These are phyloP conservation scores for Fonsecaea pedrosoi DNA, from an alignment of 2,329 filamentous ascomycete species.

Conservation along the genomic window DNA sequence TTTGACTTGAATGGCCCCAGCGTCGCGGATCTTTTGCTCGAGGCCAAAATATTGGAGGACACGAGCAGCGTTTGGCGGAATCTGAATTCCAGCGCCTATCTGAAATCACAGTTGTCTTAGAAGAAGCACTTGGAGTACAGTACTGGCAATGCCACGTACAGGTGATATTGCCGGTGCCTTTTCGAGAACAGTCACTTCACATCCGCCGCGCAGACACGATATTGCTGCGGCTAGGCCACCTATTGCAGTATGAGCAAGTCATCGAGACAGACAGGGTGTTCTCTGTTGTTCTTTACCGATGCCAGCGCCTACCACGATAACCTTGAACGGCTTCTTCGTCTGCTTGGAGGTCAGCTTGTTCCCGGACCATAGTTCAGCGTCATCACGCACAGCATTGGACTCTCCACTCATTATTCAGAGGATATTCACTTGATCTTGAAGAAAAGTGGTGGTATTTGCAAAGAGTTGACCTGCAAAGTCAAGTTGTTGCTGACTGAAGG, in stretches of 20 bases:
- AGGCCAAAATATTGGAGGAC: slow-evolving; percentile 44
- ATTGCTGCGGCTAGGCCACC: slow-evolving; percentile 26
- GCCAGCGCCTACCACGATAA: slow-evolving; percentile 21
- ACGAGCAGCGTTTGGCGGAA: slow-evolving; percentile 44
- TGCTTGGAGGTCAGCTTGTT: slow-evolving; percentile 8
- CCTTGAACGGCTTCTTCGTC: slow-evolving; percentile 14
- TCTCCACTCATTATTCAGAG: neutral
- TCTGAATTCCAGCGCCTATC: slow-evolving; percentile 46
- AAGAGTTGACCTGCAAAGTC: neutral
- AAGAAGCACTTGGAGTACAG: neutral
- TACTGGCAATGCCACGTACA: neutral
- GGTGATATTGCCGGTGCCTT: slow-evolving; percentile 24
- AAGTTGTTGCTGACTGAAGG: neutral
- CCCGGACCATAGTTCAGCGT: neutral
- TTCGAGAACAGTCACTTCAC: slow-evolving; percentile 21
- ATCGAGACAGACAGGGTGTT: neutral
- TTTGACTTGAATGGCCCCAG: slow-evolving; percentile 41
- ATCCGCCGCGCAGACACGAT: slow-evolving; percentile 20
- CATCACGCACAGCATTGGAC: neutral
- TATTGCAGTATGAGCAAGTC: neutral
- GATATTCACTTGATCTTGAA: neutral
- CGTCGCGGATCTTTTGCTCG: slow-evolving; percentile 38
- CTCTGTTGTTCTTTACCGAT: slow-evolving; percentile 6
- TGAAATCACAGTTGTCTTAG: slow-evolving; percentile 1
- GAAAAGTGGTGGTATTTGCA: neutral